Evolutionary conservation across 2,329 filamentous ascomycete species (phyloP).

Genomic region (Exserohilum rostratum): DNA sequence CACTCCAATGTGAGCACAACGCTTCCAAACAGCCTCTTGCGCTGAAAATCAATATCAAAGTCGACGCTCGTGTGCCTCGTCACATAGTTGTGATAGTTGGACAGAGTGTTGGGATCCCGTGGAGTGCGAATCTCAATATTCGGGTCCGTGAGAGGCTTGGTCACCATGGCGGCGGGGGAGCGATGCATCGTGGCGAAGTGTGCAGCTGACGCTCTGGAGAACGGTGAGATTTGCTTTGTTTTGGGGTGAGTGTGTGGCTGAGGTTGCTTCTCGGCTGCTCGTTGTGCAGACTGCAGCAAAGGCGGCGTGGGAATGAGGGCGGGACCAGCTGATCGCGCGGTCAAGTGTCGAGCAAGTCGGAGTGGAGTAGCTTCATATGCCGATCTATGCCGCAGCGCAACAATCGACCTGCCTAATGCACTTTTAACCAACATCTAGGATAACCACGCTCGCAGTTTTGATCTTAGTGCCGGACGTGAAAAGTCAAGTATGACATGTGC

Average conservation of each 20-base stretch:
- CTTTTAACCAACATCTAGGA: conserved; percentile 9
- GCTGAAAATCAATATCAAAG: conserved; percentile 82
- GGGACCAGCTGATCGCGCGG: conserved; percentile 9
- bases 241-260: background rate
- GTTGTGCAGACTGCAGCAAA: background rate
- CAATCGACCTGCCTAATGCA: conserved; percentile 20
- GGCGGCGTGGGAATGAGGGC: background rate
- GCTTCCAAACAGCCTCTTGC: conserved; percentile 76
- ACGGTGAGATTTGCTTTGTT: background rate
- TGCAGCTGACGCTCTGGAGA: background rate
- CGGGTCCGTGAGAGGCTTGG: conserved; percentile 47
- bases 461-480: background rate
- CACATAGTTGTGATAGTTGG: conserved; percentile 88
- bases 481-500: background rate
- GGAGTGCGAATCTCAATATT: conserved; percentile 51
- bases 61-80: conserved; percentile 83
- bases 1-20: conserved; percentile 79
- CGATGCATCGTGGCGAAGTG: conserved; percentile 28
- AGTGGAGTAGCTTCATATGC: conserved; percentile 16
- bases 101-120: conserved; percentile 86
- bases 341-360: conserved; percentile 17
- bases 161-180: conserved; percentile 40
- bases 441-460: background rate
- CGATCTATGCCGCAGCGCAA: conserved; percentile 21
- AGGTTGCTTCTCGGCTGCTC: background rate